These are phyloP conservation scores for Rhizoctonia solani DNA, from an alignment of 1,284 basidiomycete genomes.

Conservation along the genomic window DNA sequence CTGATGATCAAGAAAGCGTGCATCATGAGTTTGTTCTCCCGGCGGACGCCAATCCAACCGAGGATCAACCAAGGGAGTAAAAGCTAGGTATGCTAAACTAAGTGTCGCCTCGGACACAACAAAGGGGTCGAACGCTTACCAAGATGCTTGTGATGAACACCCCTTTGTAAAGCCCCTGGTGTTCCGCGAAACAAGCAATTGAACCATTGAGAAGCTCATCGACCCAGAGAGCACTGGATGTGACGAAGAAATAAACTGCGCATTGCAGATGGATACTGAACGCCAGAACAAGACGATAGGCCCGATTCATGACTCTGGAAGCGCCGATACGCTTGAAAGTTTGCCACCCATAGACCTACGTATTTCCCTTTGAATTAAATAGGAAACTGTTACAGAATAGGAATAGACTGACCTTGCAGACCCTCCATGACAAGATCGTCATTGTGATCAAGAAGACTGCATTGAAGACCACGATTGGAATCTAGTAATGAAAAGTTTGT, in stretches of 20 bases:
- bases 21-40: constrained; percentile 64
- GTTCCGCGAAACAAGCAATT: constrained; percentile 49
- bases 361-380: too few species aligned
- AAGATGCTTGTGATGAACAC: constrained; percentile 59
- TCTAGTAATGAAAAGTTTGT: constrained; percentile 52
- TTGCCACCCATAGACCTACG: constrained; percentile 77
- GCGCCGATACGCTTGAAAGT: constrained; percentile 83
- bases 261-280: constrained; percentile 75
- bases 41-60: constrained; percentile 76
- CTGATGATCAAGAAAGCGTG: constrained; percentile 66
- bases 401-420: constrained; percentile 61
- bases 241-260: constrained; percentile 70
- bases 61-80: constrained; percentile 69
- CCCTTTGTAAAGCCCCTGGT: constrained; percentile 55
- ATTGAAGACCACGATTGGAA: constrained; percentile 66
- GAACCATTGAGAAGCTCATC: constrained; percentile 72
- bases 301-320: constrained; percentile 68
- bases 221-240: constrained; percentile 70
- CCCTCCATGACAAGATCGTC: constrained; percentile 68
- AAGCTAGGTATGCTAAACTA: constrained; percentile 49
- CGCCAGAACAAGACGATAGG: constrained; percentile 67
- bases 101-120: constrained; percentile 4
- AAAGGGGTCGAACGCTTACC: neutral
- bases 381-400: neutral
- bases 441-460: constrained; percentile 62